These are phyloP conservation scores for Brasenia schreberi DNA, from an alignment of 164 flowering plant genomes.

Conservation along the genomic window DNA sequence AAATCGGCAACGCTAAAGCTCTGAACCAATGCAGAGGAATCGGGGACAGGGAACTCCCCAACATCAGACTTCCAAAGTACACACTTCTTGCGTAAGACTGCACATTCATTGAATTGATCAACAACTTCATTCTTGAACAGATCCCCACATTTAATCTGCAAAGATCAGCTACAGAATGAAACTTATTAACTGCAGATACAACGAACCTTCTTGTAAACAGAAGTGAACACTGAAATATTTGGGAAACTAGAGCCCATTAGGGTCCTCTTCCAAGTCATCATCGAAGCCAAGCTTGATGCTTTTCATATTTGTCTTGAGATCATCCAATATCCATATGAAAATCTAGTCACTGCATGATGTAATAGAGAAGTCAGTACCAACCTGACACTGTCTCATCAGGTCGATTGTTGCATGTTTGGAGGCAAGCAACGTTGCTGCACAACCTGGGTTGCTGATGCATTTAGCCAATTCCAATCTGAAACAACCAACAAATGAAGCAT, in stretches of 20 bases:
- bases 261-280: not conserved
- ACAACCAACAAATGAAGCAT: not conserved
- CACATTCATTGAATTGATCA: conserved; percentile 92
- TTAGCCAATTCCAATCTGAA: conserved; percentile 74
- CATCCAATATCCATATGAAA: not conserved
- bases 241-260: not conserved
- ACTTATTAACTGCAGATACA: not conserved
- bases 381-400: conserved; percentile 98
- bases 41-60: conserved; percentile 85
- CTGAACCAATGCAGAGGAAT: conserved; percentile 57
- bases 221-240: not conserved
- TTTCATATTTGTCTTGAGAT: too few relatives aligned
- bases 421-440: conserved; percentile 96
- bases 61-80: conserved; percentile 83
- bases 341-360: not conserved
- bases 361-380: conserved; percentile 11
- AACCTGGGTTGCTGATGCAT: conserved; percentile 85
- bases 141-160: conserved; percentile 94
- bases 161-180: not conserved
- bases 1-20: conserved; percentile 71
- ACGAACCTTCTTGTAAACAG: not conserved
- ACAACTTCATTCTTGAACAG: conserved; percentile 81
- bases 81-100: conserved; percentile 94
- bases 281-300: not conserved
- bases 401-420: conserved; percentile 88